A percentile compares a stretch with the other conserved stretches of the same genome.
These are phyloP conservation scores for Ascobolus immersus DNA, from an alignment of 495 filamentous ascomycete species.

Conservation along the genomic window DNA sequence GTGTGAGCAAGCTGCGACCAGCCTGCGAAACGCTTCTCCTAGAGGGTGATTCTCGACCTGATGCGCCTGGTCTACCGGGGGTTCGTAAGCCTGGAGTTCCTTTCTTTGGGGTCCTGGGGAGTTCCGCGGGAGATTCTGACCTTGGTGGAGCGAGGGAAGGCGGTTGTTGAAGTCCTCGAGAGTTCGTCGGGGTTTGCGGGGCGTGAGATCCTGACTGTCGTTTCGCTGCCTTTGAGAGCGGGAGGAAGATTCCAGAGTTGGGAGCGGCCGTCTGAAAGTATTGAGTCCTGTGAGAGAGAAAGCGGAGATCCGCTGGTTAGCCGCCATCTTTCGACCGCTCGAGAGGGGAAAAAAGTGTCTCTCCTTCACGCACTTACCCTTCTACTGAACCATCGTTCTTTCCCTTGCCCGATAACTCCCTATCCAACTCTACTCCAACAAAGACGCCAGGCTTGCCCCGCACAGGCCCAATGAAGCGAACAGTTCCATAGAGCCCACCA, in stretches of 20 bases:
- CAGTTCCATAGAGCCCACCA: constrained; percentile 71
- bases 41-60: too few relatives aligned
- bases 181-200: constrained; percentile 31
- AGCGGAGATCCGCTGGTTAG: constrained; percentile 4
- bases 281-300: constrained; percentile 30
- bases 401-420: constrained; percentile 52
- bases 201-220: constrained; percentile 35
- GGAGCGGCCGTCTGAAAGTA: constrained; percentile 64
- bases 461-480: constrained; percentile 72
- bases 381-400: constrained; percentile 97
- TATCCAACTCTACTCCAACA: constrained; percentile 76
- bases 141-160: constrained; percentile 9
- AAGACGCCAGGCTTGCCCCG: constrained; percentile 76
- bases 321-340: too few relatives aligned
- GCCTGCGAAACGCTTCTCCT: too few relatives aligned
- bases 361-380: constrained; percentile 51
- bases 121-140: constrained; percentile 14
- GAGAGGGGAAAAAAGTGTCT: too few relatives aligned
- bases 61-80: too few relatives aligned
- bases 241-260: constrained; percentile 82
- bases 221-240: constrained; percentile 58
- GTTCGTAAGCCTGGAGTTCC: too few relatives aligned
- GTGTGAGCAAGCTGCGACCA: too few relatives aligned
- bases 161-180: constrained; percentile 8
- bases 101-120: constrained; percentile 48